These are phyloP conservation scores for Haematococcus sp. DNA, from an alignment of 139 green algal species.

Conservation along the genomic window DNA sequence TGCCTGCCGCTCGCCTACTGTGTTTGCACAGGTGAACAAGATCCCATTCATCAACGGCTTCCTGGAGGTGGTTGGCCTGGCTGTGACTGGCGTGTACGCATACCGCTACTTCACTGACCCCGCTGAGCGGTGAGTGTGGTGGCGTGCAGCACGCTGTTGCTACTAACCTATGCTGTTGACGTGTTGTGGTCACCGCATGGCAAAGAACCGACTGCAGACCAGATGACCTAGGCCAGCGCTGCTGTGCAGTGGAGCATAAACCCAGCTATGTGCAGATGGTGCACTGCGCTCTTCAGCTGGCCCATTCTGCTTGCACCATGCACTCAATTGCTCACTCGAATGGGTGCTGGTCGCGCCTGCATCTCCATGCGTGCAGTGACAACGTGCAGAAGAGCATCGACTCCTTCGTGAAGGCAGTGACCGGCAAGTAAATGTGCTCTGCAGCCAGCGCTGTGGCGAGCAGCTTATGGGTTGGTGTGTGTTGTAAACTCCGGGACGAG, in stretches of 20 bases:
- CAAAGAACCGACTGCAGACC: too few species aligned
- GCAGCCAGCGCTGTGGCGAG: not conserved
- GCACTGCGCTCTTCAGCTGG: too few species aligned
- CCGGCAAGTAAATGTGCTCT: conserved; percentile 17
- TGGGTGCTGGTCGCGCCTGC: not conserved
- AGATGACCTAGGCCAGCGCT: too few species aligned
- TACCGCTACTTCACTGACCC: conserved; percentile 53
- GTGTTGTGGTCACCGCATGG: not conserved
- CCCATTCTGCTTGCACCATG: too few species aligned
- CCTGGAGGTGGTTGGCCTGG: conserved; percentile 55
- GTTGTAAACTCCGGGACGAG: too few species aligned
- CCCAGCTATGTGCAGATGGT: too few species aligned
- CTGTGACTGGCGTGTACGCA: conserved; percentile 39
- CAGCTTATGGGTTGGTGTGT: too few species aligned
- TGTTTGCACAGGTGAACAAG: conserved; percentile 11
- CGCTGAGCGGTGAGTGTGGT: conserved; percentile 38
- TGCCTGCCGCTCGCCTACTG: not conserved
- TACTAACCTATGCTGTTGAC: not conserved
- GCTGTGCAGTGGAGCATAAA: too few species aligned
- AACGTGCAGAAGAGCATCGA: conserved; percentile 30
- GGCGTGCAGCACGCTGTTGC: not conserved
- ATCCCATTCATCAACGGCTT: conserved; percentile 31
- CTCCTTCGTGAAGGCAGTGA: conserved; percentile 27
- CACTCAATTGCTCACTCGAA: too few species aligned
- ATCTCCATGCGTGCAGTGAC: conserved; percentile 8